A percentile compares a stretch with the other conserved stretches of the same genome.
These are phyloP conservation scores for Apiosordaria backusii DNA, from an alignment of 495 filamentous ascomycete genomes.

Conservation along the genomic window DNA sequence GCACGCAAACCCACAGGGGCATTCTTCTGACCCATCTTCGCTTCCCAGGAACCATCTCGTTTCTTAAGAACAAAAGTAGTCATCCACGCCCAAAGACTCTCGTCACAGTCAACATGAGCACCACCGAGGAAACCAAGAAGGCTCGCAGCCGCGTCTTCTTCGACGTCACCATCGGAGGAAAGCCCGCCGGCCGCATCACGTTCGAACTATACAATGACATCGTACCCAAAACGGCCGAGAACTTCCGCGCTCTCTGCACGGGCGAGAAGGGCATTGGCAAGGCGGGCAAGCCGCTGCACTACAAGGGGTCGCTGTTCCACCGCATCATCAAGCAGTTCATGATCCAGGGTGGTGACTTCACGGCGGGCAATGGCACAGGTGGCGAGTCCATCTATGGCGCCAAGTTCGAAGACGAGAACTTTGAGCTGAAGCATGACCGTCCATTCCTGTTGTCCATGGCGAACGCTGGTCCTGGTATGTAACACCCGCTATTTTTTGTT, in stretches of 20 bases:
- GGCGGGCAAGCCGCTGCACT: constrained; percentile 80
- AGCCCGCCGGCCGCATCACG: constrained; percentile 66
- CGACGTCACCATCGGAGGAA: constrained; percentile 75
- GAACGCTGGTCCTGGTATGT: constrained; percentile 88
- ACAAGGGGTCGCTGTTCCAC: constrained; percentile 90
- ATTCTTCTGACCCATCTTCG: neutral
- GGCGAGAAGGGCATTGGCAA: constrained; percentile 80
- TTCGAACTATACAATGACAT: constrained; percentile 89
- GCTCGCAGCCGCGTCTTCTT: constrained; percentile 76
- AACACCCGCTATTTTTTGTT: neutral
- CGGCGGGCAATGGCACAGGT: constrained; percentile 86
- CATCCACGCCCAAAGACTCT: neutral
- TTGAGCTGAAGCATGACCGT: constrained; percentile 86
- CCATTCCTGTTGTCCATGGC: constrained; percentile 97
- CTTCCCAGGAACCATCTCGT: neutral
- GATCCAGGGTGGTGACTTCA: constrained; percentile 99
- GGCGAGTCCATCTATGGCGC: constrained; percentile 97
- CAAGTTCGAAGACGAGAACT: constrained; percentile 98
- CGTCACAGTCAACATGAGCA: constrained; percentile 26
- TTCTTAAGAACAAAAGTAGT: too few species aligned
- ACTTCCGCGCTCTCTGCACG: constrained; percentile 97
- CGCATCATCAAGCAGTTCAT: constrained; percentile 98
- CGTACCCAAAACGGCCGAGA: constrained; percentile 90
- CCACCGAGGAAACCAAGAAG: constrained; percentile 37
- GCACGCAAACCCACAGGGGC: neutral